Conservation (phyloP, 2,329 filamentous ascomycete genomes). For the Sporothrix dimorphospora region DNA sequence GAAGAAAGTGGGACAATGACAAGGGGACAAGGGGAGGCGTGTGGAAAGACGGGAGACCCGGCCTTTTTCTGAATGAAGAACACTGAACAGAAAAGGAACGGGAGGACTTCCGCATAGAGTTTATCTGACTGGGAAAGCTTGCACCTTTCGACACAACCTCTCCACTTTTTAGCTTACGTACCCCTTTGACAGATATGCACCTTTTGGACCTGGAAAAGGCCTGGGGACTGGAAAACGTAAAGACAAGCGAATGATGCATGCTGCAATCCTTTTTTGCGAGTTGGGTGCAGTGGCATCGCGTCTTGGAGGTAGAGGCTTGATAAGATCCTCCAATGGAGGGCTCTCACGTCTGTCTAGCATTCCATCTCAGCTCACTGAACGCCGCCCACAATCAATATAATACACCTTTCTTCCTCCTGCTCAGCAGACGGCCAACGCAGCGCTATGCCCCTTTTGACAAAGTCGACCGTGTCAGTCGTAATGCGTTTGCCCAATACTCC, state of each 20-base stretch:
- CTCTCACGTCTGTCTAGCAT: not conserved
- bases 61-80: not conserved
- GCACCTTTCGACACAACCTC: not conserved
- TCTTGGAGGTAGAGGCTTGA: not conserved
- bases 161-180: conserved; percentile 26
- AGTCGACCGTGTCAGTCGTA: not conserved
- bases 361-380: not conserved
- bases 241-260: conserved; percentile 6
- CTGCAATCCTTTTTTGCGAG: not conserved
- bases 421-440: not conserved
- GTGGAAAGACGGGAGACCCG: conserved; percentile 17
- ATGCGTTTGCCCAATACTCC: not conserved
- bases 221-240: not conserved
- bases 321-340: not conserved
- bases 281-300: not conserved
- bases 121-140: not conserved
- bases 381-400: not conserved
- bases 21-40: conserved; percentile 4
- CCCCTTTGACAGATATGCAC: conserved; percentile 4
- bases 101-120: conserved; percentile 13
- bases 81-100: not conserved
- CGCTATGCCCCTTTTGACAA: not conserved
- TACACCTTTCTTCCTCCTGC: not conserved
- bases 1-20: not conserved
- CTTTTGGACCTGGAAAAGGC: not conserved